Evolutionary conservation across 148 eudicot genomes (phyloP), one percentile per base, ranked within the genome.

Genomic region (Euryodendron excelsum): DNA sequence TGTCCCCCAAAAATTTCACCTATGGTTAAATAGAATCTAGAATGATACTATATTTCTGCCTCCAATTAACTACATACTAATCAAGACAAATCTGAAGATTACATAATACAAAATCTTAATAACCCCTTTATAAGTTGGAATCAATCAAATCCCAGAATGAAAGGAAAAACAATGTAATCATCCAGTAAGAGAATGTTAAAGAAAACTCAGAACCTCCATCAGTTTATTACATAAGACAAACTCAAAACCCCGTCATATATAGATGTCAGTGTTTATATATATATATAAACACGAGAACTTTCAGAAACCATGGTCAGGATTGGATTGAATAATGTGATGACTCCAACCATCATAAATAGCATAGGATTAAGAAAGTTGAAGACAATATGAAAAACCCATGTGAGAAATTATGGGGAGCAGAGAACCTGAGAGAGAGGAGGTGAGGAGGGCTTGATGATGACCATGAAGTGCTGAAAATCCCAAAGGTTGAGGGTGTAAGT

Each of bases 391-490:
- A 25, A 47, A 28, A 69, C 36, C 34, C 78, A 25, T 4, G 39
- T 76, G 65, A 12, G 47, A 21, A 33, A 56, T 37, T 4, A 4
- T 7, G 47, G 4, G 25, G 37, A 37, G 17, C 3, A 39, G 31
- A 53, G 50, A 48, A 81, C 85, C 84, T 78, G 84, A 77, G 87
- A 77, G 61, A 30, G 55, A 64, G 82, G 72, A 70, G 83, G 55
- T 5, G 84, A 76, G 39, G 90, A 77, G 47, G 94, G 90, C 63
- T 90, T 91, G 81, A 90, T 66, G 75, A 96, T 87, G 85, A 93
- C 91, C 86, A 93, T 87, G 86, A 87, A 96, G 84, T 96, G 99
- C 59, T 89, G 98, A 78, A 96, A 82, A 79, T 90, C 86, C 91
- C 93, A 87, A 0, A 91, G 69, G 71, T 88, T 84, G 67, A 90